Conservation (phyloP, 108 stramenopile species). For the Tribonema minus region DNA sequence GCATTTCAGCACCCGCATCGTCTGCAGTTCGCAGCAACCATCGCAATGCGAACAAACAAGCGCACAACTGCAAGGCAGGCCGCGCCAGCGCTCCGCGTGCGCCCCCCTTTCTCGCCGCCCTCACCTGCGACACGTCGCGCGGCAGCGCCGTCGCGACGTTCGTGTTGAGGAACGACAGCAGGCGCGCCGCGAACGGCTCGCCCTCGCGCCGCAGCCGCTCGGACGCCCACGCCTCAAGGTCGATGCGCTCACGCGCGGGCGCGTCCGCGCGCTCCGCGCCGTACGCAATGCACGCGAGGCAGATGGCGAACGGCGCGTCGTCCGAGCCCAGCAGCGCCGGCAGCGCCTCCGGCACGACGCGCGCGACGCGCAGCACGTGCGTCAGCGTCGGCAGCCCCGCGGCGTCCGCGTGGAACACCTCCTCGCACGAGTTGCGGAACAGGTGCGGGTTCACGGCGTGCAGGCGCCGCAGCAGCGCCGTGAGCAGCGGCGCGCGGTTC, state of each 20-base stretch:
- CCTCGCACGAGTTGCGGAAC: slow-evolving; percentile 74
- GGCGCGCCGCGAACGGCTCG: slow-evolving; percentile 16
- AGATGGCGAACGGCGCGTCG: slow-evolving; percentile 9
- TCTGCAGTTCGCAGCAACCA: too few species aligned
- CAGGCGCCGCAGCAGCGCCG: slow-evolving; percentile 72
- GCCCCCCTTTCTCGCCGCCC: too few species aligned
- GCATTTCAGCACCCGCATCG: too few species aligned
- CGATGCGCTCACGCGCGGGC: neutral
- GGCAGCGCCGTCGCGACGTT: slow-evolving; percentile 9
- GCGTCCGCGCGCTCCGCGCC: neutral
- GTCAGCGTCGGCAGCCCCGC: neutral
- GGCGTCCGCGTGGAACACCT: slow-evolving; percentile 73
- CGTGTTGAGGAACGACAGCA: slow-evolving; percentile 19
- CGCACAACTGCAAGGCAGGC: too few species aligned
- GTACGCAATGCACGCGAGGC: slow-evolving; percentile 6
- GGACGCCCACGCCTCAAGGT: slow-evolving; percentile 21
- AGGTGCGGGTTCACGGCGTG: slow-evolving; percentile 77
- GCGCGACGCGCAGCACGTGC: slow-evolving; percentile 14
- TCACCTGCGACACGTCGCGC: slow-evolving; percentile 13
- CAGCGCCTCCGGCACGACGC: slow-evolving; percentile 14
- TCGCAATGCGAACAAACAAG: too few species aligned
- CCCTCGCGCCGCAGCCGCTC: slow-evolving; percentile 23
- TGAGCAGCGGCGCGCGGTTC: slow-evolving; percentile 60
- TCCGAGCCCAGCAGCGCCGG: too few species aligned
- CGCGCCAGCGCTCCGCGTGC: too few species aligned